A percentile compares a stretch with the other conserved stretches of the same genome.
Conservation (phyloP, 2,329 filamentous ascomycete genomes). For the Alternaria infectoria region DNA sequence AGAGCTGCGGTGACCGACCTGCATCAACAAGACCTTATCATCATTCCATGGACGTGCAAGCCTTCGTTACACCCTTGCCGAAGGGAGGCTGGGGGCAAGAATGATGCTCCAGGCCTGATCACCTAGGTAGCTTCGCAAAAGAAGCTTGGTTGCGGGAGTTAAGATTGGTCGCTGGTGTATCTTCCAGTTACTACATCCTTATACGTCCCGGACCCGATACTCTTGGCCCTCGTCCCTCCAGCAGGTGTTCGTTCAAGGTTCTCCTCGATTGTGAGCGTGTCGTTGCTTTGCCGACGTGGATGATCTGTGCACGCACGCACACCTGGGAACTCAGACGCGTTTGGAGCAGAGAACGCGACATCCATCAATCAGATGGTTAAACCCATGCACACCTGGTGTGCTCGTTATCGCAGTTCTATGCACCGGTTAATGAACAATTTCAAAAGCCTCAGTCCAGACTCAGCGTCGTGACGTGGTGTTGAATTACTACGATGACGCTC, state of each 20-base stretch:
- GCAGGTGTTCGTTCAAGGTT: background rate
- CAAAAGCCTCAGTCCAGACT: background rate
- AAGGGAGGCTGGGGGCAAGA: background rate
- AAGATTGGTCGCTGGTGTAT: background rate
- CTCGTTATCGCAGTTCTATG: background rate
- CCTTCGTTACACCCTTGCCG: background rate
- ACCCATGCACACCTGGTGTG: background rate
- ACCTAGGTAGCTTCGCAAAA: background rate
- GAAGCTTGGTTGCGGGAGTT: background rate
- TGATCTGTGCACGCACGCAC: background rate
- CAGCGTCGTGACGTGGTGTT: slow-evolving; percentile 8
- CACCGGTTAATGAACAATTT: background rate
- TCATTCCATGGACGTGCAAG: background rate
- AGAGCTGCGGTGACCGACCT: background rate
- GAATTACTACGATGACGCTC: slow-evolving; percentile 9
- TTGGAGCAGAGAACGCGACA: background rate
- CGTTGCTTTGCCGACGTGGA: background rate
- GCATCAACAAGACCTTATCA: background rate
- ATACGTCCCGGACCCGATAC: background rate
- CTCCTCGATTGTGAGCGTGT: background rate
- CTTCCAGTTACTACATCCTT: background rate
- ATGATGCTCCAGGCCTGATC: background rate
- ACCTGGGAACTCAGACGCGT: background rate
- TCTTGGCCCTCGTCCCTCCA: background rate
- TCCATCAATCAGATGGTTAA: background rate